These are phyloP conservation scores for Piloderma croceum DNA, from an alignment of 768 basidiomycete genomes.

Conservation along the genomic window DNA sequence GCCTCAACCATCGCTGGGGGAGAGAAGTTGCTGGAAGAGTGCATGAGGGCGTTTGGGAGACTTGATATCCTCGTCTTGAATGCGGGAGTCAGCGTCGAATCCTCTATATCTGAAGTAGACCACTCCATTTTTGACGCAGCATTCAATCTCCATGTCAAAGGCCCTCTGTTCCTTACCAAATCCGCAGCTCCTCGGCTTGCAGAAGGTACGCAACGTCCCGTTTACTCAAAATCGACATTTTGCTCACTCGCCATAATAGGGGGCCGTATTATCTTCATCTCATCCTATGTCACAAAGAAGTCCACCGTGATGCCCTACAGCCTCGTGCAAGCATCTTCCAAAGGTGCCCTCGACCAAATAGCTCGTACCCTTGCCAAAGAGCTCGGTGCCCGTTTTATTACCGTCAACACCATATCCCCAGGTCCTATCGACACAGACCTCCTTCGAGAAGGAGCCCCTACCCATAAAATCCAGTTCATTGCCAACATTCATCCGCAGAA, in stretches of 20 bases:
- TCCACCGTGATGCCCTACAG: conserved; percentile 41
- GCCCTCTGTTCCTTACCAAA: conserved; percentile 50
- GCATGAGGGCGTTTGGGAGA: conserved; percentile 43
- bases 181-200: conserved; percentile 32
- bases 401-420: conserved; percentile 52
- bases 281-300: conserved; percentile 41
- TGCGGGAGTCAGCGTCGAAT: conserved; percentile 51
- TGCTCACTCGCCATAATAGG: too few species aligned
- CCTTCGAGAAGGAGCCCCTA: conserved; percentile 51
- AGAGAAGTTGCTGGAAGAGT: conserved; percentile 40
- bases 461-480: conserved; percentile 39
- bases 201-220: not conserved
- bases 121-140: conserved; percentile 48
- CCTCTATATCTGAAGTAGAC: conserved; percentile 42
- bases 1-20: conserved; percentile 44
- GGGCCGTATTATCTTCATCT: conserved; percentile 54
- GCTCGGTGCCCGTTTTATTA: conserved; percentile 45
- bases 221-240: too few species aligned
- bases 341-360: conserved; percentile 57
- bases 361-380: conserved; percentile 54
- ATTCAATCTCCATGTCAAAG: conserved; percentile 53
- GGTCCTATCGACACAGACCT: conserved; percentile 52
- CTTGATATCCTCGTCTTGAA: conserved; percentile 58
- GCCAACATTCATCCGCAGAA: conserved; percentile 41
- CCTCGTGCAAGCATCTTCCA: conserved; percentile 48